Evolutionary conservation across 352 stramenopile species (phyloP).

Genomic region (Phytophthora cactorum): DNA sequence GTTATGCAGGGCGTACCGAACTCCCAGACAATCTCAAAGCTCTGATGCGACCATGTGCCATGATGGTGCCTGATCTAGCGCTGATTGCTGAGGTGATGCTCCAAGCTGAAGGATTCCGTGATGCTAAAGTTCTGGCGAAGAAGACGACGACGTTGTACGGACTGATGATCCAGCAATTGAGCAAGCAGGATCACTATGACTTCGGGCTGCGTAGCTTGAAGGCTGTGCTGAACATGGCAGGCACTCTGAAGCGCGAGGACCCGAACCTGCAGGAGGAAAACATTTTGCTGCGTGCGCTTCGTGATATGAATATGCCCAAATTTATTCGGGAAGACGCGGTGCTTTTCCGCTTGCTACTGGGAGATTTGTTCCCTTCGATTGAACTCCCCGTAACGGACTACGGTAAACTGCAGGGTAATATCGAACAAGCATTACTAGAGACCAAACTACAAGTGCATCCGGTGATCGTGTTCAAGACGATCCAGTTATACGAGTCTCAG

Average conservation of each 20-base stretch:
- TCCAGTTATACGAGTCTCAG: conserved; percentile 95
- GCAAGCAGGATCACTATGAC: conserved; percentile 91
- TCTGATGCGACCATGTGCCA: conserved; percentile 85
- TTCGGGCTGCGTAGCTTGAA: conserved; percentile 86
- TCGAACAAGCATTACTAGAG: conserved; percentile 87
- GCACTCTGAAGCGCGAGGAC: conserved; percentile 94
- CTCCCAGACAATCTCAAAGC: conserved; percentile 89
- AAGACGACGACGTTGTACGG: conserved; percentile 90
- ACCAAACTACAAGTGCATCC: conserved; percentile 90
- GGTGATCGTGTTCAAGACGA: conserved; percentile 95
- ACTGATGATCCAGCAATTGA: conserved; percentile 88
- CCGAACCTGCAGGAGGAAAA: conserved; percentile 95
- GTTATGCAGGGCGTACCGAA: conserved; percentile 92
- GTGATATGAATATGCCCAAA: conserved; percentile 96
- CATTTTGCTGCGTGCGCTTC: conserved; percentile 95
- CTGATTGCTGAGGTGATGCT: conserved; percentile 90
- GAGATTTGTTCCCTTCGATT: conserved; percentile 90
- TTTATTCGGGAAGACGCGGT: conserved; percentile 94
- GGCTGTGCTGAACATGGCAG: conserved; percentile 88
- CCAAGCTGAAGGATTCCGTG: conserved; percentile 84
- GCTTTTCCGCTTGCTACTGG: conserved; percentile 91
- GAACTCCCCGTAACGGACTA: conserved; percentile 92
- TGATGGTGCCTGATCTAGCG: conserved; percentile 89
- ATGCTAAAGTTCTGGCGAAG: conserved; percentile 82
- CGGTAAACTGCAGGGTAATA: conserved; percentile 88